Conservation (phyloP, 306 rosid species). For the Citrullus colocynthis region DNA sequence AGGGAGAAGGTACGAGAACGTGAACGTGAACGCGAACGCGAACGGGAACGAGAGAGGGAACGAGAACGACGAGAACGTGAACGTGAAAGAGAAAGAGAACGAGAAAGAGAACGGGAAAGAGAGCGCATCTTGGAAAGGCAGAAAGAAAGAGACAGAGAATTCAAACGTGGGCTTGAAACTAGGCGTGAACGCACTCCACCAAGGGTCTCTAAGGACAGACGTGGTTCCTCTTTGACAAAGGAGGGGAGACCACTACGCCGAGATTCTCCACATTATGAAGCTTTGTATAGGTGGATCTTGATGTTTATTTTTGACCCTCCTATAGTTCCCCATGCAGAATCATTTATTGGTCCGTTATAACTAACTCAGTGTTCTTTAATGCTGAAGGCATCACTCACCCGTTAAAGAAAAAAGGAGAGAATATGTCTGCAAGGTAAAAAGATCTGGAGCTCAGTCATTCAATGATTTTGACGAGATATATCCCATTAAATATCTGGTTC, state of each 20-base stretch:
- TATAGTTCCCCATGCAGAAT: conserved; percentile 68
- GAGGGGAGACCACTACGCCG: conserved; percentile 61
- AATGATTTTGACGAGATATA: conserved; percentile 35
- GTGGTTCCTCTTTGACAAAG: conserved; percentile 71
- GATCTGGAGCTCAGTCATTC: conserved; percentile 38
- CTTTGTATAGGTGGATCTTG: conserved; percentile 91
- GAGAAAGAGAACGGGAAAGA: conserved; percentile 66
- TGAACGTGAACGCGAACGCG: conserved; percentile 77
- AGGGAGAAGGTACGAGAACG: conserved; percentile 71
- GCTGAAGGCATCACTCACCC: conserved; percentile 99
- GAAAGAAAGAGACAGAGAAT: conserved; percentile 80
- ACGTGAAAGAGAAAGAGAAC: conserved; percentile 34
- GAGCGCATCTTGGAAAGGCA: conserved; percentile 70
- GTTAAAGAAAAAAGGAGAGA: conserved; percentile 98
- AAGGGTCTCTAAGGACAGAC: conserved; percentile 58
- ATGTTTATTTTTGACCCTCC: conserved; percentile 68
- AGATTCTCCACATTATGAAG: conserved; percentile 76
- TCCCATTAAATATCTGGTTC: conserved; percentile 26
- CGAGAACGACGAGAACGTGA: conserved; percentile 42
- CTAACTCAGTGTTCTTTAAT: conserved; percentile 93
- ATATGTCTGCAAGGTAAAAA: conserved; percentile 98
- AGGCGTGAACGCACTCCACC: conserved; percentile 44
- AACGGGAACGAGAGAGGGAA: conserved; percentile 35
- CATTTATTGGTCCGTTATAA: conserved; percentile 56
- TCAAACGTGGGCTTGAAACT: conserved; percentile 58